Conservation (phyloP, 148 eudicot species). For the Selenicereus undatus region DNA sequence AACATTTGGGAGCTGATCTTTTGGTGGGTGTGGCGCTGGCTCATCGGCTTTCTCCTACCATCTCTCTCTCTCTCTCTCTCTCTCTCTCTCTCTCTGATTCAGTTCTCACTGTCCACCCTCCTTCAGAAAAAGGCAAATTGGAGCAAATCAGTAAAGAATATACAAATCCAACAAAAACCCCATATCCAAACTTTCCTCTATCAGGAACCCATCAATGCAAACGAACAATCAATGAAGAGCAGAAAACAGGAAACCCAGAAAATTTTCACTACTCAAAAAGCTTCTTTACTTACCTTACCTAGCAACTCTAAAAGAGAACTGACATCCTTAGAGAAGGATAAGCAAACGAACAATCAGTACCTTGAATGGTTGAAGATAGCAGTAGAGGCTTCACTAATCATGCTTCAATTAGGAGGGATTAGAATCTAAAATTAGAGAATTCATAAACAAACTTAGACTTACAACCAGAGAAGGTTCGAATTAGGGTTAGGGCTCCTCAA, state of each 20-base stretch:
- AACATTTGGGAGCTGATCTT: slow-evolving; percentile 91
- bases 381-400: too few relatives aligned
- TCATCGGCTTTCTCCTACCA: slow-evolving; percentile 72
- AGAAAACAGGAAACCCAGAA: neutral
- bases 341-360: too few relatives aligned
- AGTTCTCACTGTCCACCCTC: slow-evolving; percentile 14
- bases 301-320: slow-evolving; percentile 19
- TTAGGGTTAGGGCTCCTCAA: too few relatives aligned
- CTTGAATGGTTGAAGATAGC: too few relatives aligned
- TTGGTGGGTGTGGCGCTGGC: slow-evolving; percentile 87
- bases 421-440: too few relatives aligned
- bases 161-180: slow-evolving; percentile 28
- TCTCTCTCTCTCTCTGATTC: slow-evolving; percentile 11
- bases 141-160: slow-evolving; percentile 5
- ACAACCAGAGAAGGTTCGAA: too few relatives aligned
- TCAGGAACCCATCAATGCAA: slow-evolving; percentile 5
- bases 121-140: neutral
- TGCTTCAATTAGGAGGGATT: too few relatives aligned
- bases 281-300: neutral
- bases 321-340: slow-evolving; percentile 22
- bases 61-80: slow-evolving; percentile 22
- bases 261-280: neutral
- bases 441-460: too few relatives aligned
- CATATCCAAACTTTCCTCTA: slow-evolving; percentile 24
- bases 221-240: neutral